Evolutionary conservation across 306 rosid genomes (phyloP), one percentile per base, ranked within the genome.

Genomic region (Dicorynia guianensis): DNA sequence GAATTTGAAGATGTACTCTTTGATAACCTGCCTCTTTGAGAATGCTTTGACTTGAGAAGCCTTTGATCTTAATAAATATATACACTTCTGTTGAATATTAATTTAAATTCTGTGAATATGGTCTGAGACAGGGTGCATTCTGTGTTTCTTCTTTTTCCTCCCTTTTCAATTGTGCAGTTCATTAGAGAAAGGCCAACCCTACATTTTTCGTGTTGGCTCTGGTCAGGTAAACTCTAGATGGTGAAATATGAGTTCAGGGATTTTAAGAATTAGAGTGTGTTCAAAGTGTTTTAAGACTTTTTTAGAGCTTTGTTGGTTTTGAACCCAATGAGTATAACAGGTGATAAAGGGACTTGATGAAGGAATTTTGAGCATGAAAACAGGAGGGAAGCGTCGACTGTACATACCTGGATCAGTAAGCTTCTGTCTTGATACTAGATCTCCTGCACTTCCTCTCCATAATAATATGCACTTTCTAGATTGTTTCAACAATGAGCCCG

Each of bases 291-390:
- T 42, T 11, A 67, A 13, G 46, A 20, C 42, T 46, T 63, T 49
- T 43, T 36, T 55, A 6, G 55, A 56, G 55, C 48, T 56, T 69
- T 72, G 76, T 63, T 72, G 77, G 63, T 72, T 54, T 67, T 63
- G 30, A 78, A 79, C 66, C 61, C 13, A 58, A 43, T 74, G 81
- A 68, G 76, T 79, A 54, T 62, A 85, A 86, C 93, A 94, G 98
- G 98, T 94, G 72, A 87, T 94, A 84, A 87, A 87, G 82, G 98
- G 98, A 76, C 98, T 94, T 71, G 98, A 94, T 81, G 98, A 94
- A 87, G 98, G 98, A 42, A 74, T 94, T 7, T 66, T 94, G 83
- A 83, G 81, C 85, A 94, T 94, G 98, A 94, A 87, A 86, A 74
- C 79, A 35, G 97, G 98, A 25, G 97, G 98, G 73, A 91, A 90